Evolutionary conservation across 176 grass and related monocot genomes (phyloP).

Genomic region (Puccinellia tenuiflora): DNA sequence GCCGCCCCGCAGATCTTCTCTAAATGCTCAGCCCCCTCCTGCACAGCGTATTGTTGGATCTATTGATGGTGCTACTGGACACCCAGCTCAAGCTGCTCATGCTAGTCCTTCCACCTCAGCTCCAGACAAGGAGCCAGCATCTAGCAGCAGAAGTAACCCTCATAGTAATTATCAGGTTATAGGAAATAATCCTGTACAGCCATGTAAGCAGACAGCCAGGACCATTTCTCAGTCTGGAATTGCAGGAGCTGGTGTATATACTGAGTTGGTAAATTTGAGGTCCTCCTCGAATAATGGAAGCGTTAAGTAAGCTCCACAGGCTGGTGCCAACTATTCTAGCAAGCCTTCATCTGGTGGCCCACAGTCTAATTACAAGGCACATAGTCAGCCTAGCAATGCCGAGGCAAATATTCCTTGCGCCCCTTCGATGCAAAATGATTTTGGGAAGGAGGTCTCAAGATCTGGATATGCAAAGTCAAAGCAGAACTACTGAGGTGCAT

Average conservation of each 20-base stretch:
- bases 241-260: constrained; percentile 42
- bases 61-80: constrained; percentile 24
- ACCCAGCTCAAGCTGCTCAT: constrained; percentile 29
- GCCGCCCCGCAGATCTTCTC: constrained; percentile 25
- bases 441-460: constrained; percentile 31
- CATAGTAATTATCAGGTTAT: constrained; percentile 16
- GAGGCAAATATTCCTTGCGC: constrained; percentile 32
- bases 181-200: constrained; percentile 30
- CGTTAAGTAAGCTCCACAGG: constrained; percentile 17
- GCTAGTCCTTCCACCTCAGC: constrained; percentile 29
- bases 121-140: constrained; percentile 34
- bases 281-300: constrained; percentile 36
- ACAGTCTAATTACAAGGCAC: constrained; percentile 36
- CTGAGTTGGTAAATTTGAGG: constrained; percentile 48
- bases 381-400: constrained; percentile 32
- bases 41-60: constrained; percentile 40
- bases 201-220: constrained; percentile 42
- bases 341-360: constrained; percentile 29
- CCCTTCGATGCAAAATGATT: constrained; percentile 30
- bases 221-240: constrained; percentile 43
- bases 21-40: constrained; percentile 32
- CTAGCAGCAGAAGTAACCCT: constrained; percentile 21
- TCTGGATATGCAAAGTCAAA: constrained; percentile 43
- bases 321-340: constrained; percentile 33
- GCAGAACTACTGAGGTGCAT: constrained; percentile 37